Evolutionary conservation across 176 grass and related monocot species (phyloP).

Genomic region (Phoenix dactylifera): DNA sequence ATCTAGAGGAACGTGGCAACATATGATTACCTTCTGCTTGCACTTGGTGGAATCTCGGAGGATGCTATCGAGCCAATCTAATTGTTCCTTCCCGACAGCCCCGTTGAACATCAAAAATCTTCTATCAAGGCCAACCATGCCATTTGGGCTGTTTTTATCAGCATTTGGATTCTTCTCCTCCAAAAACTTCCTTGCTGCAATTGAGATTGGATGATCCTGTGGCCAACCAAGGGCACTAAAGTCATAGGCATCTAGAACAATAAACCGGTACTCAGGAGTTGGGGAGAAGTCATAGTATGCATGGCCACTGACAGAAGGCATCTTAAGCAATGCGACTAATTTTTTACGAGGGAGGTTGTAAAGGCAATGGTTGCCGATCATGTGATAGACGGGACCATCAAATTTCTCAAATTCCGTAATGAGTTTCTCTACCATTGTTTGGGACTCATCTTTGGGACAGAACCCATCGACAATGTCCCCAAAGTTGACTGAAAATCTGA

Average conservation of each 20-base stretch:
- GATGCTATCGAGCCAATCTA: constrained; percentile 55
- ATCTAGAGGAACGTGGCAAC: constrained; percentile 72
- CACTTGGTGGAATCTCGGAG: constrained; percentile 27
- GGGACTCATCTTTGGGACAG: constrained; percentile 46
- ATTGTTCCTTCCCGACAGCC: constrained; percentile 48
- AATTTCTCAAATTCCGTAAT: constrained; percentile 57
- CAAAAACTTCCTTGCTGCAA: constrained; percentile 44
- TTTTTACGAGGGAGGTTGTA: constrained; percentile 61
- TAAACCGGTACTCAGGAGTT: constrained; percentile 44
- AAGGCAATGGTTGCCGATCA: constrained; percentile 91
- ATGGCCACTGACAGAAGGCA: constrained; percentile 27
- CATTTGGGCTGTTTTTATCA: constrained; percentile 65
- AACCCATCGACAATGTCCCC: constrained; percentile 79
- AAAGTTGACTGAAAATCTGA: constrained; percentile 64
- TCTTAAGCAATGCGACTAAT: constrained; percentile 45
- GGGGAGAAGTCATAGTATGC: constrained; percentile 72
- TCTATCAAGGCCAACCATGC: constrained; percentile 40
- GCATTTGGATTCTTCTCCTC: constrained; percentile 47
- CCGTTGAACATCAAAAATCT: constrained; percentile 90
- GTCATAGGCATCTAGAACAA: constrained; percentile 77
- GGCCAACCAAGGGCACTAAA: constrained; percentile 63
- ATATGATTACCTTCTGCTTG: constrained; percentile 48
- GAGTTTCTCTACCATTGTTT: constrained; percentile 32
- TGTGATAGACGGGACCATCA: constrained; percentile 60
- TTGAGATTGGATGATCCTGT: constrained; percentile 27